Conservation (phyloP, 306 rosid species). For the Malus sieversii region DNA sequence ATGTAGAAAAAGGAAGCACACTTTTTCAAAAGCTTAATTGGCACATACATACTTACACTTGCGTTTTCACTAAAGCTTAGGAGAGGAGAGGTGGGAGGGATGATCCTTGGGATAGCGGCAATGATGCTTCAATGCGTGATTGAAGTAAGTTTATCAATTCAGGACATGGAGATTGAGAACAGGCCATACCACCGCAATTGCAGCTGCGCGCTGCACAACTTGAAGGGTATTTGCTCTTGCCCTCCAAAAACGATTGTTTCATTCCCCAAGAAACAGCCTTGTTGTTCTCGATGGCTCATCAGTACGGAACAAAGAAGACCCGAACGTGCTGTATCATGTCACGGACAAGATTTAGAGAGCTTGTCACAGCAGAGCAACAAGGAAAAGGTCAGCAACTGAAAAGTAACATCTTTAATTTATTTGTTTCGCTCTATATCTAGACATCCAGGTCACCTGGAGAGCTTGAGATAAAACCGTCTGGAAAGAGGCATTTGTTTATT, state of each 20-base stretch:
- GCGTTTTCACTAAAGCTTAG: not conserved
- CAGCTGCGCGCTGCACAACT: constrained; percentile 56
- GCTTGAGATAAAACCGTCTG: not conserved
- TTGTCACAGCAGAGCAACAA: not conserved
- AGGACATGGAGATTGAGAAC: constrained; percentile 39
- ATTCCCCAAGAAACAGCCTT: constrained; percentile 26
- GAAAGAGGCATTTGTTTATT: not conserved
- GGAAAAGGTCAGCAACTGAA: not conserved
- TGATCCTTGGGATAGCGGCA: constrained; percentile 36
- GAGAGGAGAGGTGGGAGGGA: constrained; percentile 1
- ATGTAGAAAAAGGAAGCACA: not conserved
- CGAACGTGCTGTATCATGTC: not conserved
- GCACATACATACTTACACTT: not conserved
- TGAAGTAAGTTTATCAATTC: constrained; percentile 42
- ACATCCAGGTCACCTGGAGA: not conserved
- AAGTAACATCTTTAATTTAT: not conserved
- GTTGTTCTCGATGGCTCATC: constrained; percentile 2
- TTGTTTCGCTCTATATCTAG: not conserved
- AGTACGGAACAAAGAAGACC: not conserved
- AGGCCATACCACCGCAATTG: constrained; percentile 83
- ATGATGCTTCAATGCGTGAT: constrained; percentile 33
- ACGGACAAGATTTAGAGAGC: not conserved
- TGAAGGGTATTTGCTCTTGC: constrained; percentile 19
- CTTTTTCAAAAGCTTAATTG: not conserved
- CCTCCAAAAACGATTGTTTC: constrained; percentile 24